Evolutionary conservation across 148 eudicot genomes (phyloP).

Genomic region (Silene uniflora): DNA sequence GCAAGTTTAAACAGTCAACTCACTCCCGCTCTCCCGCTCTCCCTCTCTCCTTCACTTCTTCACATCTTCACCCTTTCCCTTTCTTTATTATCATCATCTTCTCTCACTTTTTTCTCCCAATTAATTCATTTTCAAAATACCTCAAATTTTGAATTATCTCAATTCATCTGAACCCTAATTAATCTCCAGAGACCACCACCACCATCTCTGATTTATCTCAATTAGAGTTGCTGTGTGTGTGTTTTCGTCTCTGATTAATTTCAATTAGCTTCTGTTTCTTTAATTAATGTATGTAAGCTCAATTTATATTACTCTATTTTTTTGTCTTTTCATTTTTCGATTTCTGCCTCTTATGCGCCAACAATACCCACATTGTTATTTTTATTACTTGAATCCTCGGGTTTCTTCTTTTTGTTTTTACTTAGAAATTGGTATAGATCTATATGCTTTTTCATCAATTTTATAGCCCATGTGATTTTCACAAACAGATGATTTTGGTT

Average conservation of each 20-base stretch:
- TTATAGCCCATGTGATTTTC: not conserved
- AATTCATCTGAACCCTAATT: no score
- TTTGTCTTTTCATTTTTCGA: not conserved
- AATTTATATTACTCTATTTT: not conserved
- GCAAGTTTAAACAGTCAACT: constrained; percentile 48
- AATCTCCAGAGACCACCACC: constrained; percentile 16
- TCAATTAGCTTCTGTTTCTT: not conserved
- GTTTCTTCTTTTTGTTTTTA: not conserved
- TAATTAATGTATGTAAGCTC: constrained; percentile 13
- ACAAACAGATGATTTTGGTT: not conserved
- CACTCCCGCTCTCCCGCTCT: constrained; percentile 53
- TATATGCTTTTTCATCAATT: constrained; percentile 9
- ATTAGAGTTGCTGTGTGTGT: constrained; percentile 32
- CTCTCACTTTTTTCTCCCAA: constrained; percentile 8
- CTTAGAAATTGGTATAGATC: constrained; percentile 22
- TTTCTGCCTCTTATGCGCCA: not conserved
- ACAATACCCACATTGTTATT: constrained; percentile 2
- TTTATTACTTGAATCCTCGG: not conserved
- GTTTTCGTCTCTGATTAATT: not conserved
- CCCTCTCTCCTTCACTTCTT: constrained; percentile 13
- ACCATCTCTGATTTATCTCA: constrained; percentile 4
- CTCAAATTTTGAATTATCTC: constrained; percentile 20
- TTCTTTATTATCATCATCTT: not conserved
- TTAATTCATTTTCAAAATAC: no score
- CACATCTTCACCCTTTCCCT: not conserved